Base-by-base conservation (phyloP, 805 yeast genomes). In the Sugiyamaella americana region DNA sequence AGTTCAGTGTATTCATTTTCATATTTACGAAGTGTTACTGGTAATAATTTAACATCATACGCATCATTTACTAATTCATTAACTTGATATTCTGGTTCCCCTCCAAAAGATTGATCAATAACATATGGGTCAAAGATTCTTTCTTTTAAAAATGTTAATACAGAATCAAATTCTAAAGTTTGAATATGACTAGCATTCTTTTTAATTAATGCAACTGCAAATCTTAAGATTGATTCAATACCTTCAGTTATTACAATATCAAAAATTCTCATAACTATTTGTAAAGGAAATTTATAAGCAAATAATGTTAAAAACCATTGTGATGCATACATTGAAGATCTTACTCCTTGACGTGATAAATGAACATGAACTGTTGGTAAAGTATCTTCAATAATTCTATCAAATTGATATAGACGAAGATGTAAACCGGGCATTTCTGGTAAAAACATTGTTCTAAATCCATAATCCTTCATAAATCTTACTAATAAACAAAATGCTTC, bases 231-330 rank as follows among this genome's bases (percentile, higher is more conserved):
- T 2, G 95, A 80, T 66, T 89, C 98, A 38, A 83, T 70, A 35
- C 98, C 98, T 68, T 93, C 96, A 5, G 94, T 82, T 44, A 93
- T 79, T 5, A 93, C 80, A 50, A 87, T 76, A 67, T 93, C 98
- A 63, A 78, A 87, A 36, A 93, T 86, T 51, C 97, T 73, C 53
- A 87, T 68, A 20, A 93, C 97, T 61, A 91, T 82, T 47, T 80
- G 85, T 43, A 89, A 69, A 13, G 98, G 98, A 63, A 93, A 91
- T 62, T 87, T 87, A 70, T 93, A 93, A 4, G 96, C 95, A 66
- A 93, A 93, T 54, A 93, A 75, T 0, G 98, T 93, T 57, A 93
- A 73, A 60, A 93, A 91, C 98, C 98, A 93, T 65, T 93, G 98
- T 1, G 95, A 82, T 0, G 97, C 98, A 70, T 87, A 93, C 98